Evolutionary conservation across 2,329 filamentous ascomycete species (phyloP).

Genomic region (Aspergillus novofumigatus): DNA sequence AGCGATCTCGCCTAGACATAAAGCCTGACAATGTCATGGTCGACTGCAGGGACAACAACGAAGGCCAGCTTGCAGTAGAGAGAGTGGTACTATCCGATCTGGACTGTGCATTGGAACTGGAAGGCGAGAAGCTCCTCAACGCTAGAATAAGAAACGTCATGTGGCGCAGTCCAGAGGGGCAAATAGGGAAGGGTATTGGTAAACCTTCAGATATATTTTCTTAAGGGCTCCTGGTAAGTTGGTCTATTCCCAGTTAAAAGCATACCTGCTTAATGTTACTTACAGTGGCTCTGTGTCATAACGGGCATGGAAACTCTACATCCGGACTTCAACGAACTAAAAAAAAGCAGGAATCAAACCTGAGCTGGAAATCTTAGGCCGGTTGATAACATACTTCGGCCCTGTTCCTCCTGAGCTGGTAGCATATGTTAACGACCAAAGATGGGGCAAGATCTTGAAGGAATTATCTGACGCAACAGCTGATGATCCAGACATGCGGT

Average conservation of each 20-base stretch:
- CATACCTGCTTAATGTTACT: background rate
- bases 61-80: background rate
- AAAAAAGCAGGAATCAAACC: slow-evolving; percentile 18
- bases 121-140: background rate
- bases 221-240: background rate
- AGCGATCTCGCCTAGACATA: background rate
- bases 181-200: background rate
- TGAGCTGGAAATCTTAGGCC: slow-evolving; percentile 24
- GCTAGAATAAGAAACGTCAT: background rate
- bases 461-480: background rate
- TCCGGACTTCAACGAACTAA: slow-evolving; percentile 21
- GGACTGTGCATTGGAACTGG: background rate
- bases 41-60: background rate
- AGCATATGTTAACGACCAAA: slow-evolving; percentile 21
- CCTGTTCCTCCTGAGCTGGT: slow-evolving; percentile 24
- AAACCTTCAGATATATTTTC: background rate
- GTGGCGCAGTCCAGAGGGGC: background rate
- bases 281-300: background rate
- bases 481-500: slow-evolving; percentile 11
- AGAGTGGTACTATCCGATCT: background rate
- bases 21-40: background rate
- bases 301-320: slow-evolving; percentile 12
- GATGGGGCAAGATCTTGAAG: background rate
- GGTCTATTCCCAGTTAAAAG: background rate
- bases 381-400: slow-evolving; percentile 23